phyloP scores from a whole-genome alignment of 129 eudicot genomes.

The Flaveria robusta region DNA sequence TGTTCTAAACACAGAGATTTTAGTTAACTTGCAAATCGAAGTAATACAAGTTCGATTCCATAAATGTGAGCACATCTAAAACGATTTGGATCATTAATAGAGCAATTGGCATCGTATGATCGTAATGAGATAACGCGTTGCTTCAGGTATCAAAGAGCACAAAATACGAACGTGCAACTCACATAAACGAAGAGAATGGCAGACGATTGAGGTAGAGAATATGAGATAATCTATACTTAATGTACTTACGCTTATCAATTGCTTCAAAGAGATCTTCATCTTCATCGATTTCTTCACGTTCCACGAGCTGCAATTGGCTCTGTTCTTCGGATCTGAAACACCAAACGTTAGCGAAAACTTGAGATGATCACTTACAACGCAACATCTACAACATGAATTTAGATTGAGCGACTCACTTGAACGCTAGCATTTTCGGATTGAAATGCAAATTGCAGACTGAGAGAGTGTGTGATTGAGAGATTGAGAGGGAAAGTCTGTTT shows the following conservation, averaged over 20 bases:
- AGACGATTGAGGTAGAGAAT: background rate
- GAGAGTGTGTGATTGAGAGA: slow-evolving; percentile 33
- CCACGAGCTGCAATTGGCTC: slow-evolving; percentile 84
- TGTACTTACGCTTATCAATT: slow-evolving; percentile 66
- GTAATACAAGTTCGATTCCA: background rate
- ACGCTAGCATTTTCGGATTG: slow-evolving; percentile 49
- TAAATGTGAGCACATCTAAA: background rate
- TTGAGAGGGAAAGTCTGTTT: slow-evolving; percentile 18
- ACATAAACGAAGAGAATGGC: slow-evolving; percentile 6
- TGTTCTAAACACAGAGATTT: background rate
- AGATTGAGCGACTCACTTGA: slow-evolving; percentile 47
- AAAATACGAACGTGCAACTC: background rate
- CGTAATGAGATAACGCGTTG: background rate
- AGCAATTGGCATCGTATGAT: background rate
- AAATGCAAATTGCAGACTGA: slow-evolving; percentile 19
- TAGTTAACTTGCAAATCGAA: background rate
- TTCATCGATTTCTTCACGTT: slow-evolving; percentile 87
- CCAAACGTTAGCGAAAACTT: slow-evolving; percentile 19
- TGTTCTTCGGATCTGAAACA: slow-evolving; percentile 73
- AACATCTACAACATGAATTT: background rate
- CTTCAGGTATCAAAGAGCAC: slow-evolving; percentile 13
- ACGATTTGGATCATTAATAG: background rate
- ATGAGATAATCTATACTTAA: background rate
- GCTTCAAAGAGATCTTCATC: slow-evolving; percentile 92
- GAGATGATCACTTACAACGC: slow-evolving; percentile 16